These are phyloP conservation scores for Thalassiosira pacifica DNA, from an alignment of 352 stramenopile species.

Conservation along the genomic window DNA sequence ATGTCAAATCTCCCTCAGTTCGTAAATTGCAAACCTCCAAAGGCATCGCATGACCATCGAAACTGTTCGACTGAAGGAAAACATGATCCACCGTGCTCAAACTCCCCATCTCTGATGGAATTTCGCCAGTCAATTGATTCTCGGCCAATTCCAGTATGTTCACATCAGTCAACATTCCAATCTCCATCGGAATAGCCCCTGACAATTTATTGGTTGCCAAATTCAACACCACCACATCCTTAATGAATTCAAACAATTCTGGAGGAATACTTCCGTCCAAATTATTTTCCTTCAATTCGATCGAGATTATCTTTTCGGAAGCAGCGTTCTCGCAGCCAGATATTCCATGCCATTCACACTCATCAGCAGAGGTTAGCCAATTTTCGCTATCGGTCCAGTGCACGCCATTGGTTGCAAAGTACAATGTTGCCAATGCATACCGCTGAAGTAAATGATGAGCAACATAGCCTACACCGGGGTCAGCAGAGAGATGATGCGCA, in stretches of 20 bases:
- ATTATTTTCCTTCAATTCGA: conserved; percentile 46
- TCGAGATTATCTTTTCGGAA: conserved; percentile 24
- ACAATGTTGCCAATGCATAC: conserved; percentile 61
- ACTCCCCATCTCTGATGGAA: conserved; percentile 60
- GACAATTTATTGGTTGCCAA: conserved; percentile 48
- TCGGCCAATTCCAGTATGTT: conserved; percentile 69
- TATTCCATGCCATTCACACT: conserved; percentile 57
- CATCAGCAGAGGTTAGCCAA: conserved; percentile 48
- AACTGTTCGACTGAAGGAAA: conserved; percentile 58
- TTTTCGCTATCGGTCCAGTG: conserved; percentile 40
- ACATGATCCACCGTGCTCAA: conserved; percentile 52
- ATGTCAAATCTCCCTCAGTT: conserved; percentile 22
- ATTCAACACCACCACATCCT: conserved; percentile 40
- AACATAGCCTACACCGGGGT: background rate
- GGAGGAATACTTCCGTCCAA: conserved; percentile 41
- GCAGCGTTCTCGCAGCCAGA: conserved; percentile 30
- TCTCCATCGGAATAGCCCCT: conserved; percentile 53
- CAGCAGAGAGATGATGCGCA: no score
- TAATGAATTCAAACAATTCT: conserved; percentile 49
- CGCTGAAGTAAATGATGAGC: conserved; percentile 47
- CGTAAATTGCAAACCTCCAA: conserved; percentile 43
- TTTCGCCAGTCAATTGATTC: conserved; percentile 69
- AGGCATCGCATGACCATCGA: conserved; percentile 49
- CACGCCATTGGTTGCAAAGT: conserved; percentile 47
- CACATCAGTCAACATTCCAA: conserved; percentile 48